Evolutionary conservation across 2,329 filamentous ascomycete genomes (phyloP).

Genomic region (Didymosphaeria variabile): DNA sequence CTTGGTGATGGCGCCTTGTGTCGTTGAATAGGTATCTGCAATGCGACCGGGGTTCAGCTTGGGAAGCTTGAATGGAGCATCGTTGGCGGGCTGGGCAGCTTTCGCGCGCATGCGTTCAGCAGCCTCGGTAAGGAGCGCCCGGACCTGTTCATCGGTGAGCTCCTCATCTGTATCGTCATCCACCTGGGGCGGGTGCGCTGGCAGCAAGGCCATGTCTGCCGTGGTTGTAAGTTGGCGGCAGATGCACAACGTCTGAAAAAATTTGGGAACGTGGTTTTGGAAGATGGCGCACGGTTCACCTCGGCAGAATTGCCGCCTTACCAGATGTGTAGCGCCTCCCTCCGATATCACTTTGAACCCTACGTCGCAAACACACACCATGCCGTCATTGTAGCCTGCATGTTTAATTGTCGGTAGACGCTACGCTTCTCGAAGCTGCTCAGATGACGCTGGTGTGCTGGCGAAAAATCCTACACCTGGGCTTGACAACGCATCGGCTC

Average conservation of each 20-base stretch:
- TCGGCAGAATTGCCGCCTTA: conserved; percentile 29
- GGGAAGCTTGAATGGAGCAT: conserved; percentile 58
- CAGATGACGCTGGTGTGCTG: conserved; percentile 35
- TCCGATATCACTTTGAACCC: background rate
- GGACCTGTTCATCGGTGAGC: conserved; percentile 70
- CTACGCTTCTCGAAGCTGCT: conserved; percentile 8
- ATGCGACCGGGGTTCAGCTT: conserved; percentile 58
- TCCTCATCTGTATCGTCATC: conserved; percentile 54
- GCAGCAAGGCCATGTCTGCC: conserved; percentile 42
- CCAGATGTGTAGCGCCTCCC: conserved; percentile 12
- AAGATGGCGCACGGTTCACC: conserved; percentile 19
- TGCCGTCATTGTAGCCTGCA: background rate
- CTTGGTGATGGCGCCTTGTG: conserved; percentile 61
- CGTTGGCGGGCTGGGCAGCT: conserved; percentile 29
- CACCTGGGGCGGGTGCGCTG: conserved; percentile 45
- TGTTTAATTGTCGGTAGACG: background rate
- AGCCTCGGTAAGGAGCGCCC: conserved; percentile 70
- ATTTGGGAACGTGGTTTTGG: conserved; percentile 33
- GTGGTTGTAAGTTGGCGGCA: conserved; percentile 33
- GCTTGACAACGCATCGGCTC: conserved; percentile 47
- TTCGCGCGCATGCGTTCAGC: conserved; percentile 64
- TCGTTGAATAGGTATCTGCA: conserved; percentile 64
- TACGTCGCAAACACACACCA: background rate
- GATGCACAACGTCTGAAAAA: conserved; percentile 36
- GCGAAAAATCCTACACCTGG: conserved; percentile 19